Base-by-base conservation (phyloP, 2,329 filamentous ascomycete genomes). In the Clonostachys rhizophaga region DNA sequence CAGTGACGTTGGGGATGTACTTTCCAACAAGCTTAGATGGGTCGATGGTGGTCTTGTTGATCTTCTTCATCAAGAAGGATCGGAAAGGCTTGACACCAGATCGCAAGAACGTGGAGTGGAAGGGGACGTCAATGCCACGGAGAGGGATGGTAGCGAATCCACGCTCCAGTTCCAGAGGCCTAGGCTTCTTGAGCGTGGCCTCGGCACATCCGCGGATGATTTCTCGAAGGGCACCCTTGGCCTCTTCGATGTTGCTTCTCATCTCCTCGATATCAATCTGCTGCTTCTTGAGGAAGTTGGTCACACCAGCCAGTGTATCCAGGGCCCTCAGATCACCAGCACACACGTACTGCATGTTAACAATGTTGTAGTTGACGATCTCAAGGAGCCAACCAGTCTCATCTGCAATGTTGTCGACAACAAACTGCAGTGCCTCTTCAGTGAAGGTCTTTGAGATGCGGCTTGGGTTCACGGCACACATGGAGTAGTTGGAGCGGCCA, bases 51-150 rank as follows among this genome's bases (percentile, higher is more conserved):
- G 91, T 96, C 83, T 95, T 96, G 80, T 97, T 91, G 75, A 99
- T 97, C 83, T 99, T 99, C 88, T 97, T 99, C 59, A 97, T 86
- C 65, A 99, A 71, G 83, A 99, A 99, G 41, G 86, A 92, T 56
- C 94, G 83, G 90, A 99, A 99, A 42, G 95, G 94, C 79, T 99
- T 99, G 69, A 99, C 94, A 60, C 94, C 95, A 37, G 91, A 96
- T 47, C 95, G 89, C 71, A 99, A 74, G 79, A 99, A 99, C 16
- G 94, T 99, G 58, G 88, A 94, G 79, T 99, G 94, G 89, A 99
- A 99, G 41, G 94, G 94, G 63, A 97, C 95, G 60, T 99, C 94
- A 58, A 99, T 99, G 53, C 95, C 95, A 63, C 87, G 89, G 54
- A 99, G 87, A 40, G 95, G 94, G 57, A 99, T 97, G 20, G 92